phyloP scores from a whole-genome alignment of 257 asterid genomes.

The Scutellaria baicalensis region DNA sequence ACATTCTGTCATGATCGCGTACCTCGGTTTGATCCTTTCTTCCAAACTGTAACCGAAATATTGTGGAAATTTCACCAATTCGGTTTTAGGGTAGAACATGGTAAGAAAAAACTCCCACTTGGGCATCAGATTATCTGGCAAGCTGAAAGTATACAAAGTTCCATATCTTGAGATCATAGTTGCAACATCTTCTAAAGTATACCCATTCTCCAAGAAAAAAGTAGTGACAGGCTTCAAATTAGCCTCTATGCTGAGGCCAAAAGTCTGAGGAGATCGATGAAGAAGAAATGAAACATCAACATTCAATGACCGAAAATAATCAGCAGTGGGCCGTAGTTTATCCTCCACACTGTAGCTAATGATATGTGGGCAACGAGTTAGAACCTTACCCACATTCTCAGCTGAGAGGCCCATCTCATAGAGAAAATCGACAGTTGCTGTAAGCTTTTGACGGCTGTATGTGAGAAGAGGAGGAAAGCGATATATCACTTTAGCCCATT shows the following conservation, averaged over 20 bases:
- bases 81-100: constrained; percentile 62
- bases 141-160: constrained; percentile 76
- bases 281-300: constrained; percentile 64
- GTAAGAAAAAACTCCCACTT: constrained; percentile 83
- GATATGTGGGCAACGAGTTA: constrained; percentile 80
- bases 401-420: constrained; percentile 85
- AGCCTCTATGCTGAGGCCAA: constrained; percentile 83
- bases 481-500: constrained; percentile 89
- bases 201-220: constrained; percentile 68
- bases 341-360: constrained; percentile 85
- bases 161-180: constrained; percentile 76
- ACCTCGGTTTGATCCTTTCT: constrained; percentile 81
- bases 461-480: constrained; percentile 96
- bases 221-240: constrained; percentile 76
- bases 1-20: constrained; percentile 42
- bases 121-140: constrained; percentile 54
- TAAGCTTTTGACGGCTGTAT: constrained; percentile 68
- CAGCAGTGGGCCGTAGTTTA: constrained; percentile 77
- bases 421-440: constrained; percentile 68
- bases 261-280: constrained; percentile 81
- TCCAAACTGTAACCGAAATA: constrained; percentile 87
- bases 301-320: constrained; percentile 59
- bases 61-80: constrained; percentile 79
- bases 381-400: constrained; percentile 69
- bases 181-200: constrained; percentile 44